Evolutionary conservation across 2,329 filamentous ascomycete genomes (phyloP).

Genomic region (Xylaria sp.): DNA sequence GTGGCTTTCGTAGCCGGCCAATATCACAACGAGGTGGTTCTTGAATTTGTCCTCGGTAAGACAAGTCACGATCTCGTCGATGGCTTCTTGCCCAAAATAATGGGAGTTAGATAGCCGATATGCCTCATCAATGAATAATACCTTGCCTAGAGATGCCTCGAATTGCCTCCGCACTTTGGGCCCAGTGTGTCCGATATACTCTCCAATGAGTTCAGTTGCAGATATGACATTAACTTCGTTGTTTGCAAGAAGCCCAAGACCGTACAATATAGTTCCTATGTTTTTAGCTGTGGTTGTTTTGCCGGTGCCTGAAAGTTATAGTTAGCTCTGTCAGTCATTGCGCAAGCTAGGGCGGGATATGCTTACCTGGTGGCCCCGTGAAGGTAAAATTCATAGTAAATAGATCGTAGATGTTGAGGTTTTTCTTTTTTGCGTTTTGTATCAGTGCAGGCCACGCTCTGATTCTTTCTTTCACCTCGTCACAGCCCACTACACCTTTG

Average conservation of each 20-base stretch:
- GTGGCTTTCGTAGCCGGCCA: constrained; percentile 21
- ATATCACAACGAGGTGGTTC: constrained; percentile 23
- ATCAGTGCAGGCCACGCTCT: constrained; percentile 59
- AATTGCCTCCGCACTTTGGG: constrained; percentile 65
- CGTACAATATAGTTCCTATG: constrained; percentile 79
- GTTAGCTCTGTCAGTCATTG: constrained; percentile 19
- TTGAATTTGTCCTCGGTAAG: constrained; percentile 22
- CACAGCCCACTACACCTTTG: constrained; percentile 49
- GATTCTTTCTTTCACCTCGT: constrained; percentile 76
- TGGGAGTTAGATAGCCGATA: constrained; percentile 69
- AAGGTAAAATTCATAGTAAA: constrained; percentile 69
- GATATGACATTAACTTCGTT: constrained; percentile 73
- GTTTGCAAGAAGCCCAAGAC: constrained; percentile 73
- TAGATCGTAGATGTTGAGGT: constrained; percentile 61
- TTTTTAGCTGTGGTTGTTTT: constrained; percentile 75
- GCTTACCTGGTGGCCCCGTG: constrained; percentile 65
- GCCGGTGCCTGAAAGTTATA: constrained; percentile 56
- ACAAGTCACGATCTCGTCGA: constrained; percentile 50
- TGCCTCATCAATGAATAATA: constrained; percentile 79
- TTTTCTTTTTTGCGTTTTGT: constrained; percentile 54
- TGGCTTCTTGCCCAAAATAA: constrained; percentile 67
- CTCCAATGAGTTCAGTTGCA: constrained; percentile 73
- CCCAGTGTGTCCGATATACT: constrained; percentile 71
- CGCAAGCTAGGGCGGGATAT: not conserved
- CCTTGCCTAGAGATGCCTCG: constrained; percentile 68